phyloP scores from a whole-genome alignment of 331 rosid genomes.

The Rosa hybrid region DNA sequence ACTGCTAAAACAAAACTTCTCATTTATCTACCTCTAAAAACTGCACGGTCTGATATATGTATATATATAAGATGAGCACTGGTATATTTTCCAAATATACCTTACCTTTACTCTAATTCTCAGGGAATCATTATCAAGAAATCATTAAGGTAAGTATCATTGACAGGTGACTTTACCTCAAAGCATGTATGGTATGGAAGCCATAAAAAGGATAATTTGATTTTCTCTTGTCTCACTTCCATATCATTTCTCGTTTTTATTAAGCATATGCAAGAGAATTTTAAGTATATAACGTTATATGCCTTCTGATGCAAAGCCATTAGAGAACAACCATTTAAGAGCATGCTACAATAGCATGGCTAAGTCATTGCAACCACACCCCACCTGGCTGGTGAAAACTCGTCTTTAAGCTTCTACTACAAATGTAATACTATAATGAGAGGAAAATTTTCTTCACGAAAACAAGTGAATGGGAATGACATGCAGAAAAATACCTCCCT shows the following conservation, averaged over 20 bases:
- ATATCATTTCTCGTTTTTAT: not conserved
- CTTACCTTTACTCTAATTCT: not conserved
- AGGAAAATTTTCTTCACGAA: not conserved
- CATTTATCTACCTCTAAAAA: not conserved
- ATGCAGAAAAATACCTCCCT: not conserved
- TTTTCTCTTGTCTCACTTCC: not conserved
- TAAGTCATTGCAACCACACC: not conserved
- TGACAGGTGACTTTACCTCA: not conserved
- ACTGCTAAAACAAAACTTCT: not conserved
- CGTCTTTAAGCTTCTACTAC: not conserved
- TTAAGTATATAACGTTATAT: not conserved
- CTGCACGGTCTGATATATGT: not conserved
- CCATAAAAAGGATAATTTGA: not conserved
- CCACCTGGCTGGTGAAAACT: not conserved
- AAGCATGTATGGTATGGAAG: not conserved
- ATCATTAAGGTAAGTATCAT: not conserved
- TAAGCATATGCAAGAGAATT: not conserved
- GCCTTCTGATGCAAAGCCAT: not conserved
- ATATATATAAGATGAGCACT: not conserved
- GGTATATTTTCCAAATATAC: not conserved
- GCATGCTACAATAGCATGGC: not conserved
- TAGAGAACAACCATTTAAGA: not conserved
- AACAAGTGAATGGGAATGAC: not conserved
- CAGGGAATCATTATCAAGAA: not conserved
- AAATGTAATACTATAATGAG: not conserved